Conservation (phyloP, 2,329 filamentous ascomycete species). For the Microsporum canis region DNA sequence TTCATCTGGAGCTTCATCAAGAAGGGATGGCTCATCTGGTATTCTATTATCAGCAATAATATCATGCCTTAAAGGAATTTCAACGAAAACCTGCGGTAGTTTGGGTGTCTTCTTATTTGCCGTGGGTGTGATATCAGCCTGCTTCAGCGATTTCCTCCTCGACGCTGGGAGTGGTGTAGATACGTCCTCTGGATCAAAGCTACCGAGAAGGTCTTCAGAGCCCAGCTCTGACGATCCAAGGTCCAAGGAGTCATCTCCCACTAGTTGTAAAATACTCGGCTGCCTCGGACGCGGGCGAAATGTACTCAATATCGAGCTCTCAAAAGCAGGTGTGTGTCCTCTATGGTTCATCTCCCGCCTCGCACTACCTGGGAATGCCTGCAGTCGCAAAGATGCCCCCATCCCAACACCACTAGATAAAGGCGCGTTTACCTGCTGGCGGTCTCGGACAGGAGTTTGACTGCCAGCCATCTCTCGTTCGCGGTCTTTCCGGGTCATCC, state of each 20-base stretch:
- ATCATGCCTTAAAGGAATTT: neutral
- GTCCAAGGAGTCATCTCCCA: constrained; percentile 30
- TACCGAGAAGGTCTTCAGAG: constrained; percentile 34
- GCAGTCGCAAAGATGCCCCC: neutral
- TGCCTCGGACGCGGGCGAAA: constrained; percentile 35
- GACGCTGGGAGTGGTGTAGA: constrained; percentile 34
- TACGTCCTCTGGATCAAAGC: constrained; percentile 35
- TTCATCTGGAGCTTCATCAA: neutral
- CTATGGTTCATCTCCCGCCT: constrained; percentile 11
- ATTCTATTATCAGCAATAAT: neutral
- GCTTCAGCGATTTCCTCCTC: constrained; percentile 22
- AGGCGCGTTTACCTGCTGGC: neutral
- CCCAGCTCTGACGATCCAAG: constrained; percentile 13
- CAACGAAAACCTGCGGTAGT: neutral
- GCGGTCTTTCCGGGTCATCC: neutral
- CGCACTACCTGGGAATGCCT: constrained; percentile 16
- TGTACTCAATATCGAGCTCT: constrained; percentile 35
- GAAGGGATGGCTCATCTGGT: neutral
- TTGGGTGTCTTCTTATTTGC: neutral
- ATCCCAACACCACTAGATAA: neutral
- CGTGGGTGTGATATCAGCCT: neutral
- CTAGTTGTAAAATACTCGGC: constrained; percentile 36
- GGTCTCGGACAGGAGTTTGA: neutral
- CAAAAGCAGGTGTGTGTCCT: constrained; percentile 28
- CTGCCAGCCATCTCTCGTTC: neutral